Base-by-base conservation (phyloP, 1,284 basidiomycete species). In the Coniferiporia weirii region DNA sequence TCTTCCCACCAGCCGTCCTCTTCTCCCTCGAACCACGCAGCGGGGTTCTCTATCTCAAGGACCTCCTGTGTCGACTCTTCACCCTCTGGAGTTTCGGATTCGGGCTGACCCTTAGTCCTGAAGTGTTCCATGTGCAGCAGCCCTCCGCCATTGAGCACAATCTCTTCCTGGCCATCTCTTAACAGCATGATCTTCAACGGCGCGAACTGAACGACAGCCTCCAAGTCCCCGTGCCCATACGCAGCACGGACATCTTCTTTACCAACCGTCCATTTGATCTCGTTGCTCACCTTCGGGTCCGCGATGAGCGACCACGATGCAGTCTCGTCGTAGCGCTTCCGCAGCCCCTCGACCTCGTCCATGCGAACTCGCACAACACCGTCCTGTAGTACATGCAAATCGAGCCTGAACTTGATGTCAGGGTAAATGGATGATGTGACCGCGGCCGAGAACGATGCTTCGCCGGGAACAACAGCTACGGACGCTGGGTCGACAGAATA, bases 91-190 rank as follows among this genome's bases (percentile, higher is more conserved):
- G 64, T 65, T 32, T 71, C 65, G 47, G 64, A 56, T 54, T 76
- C 78, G 32, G 71, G 71, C 15, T 73, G 70, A 59, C 79, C 71
- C 73, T 93, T 93, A 36, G 77, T 79, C 57, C 94, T 82, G 79
- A 94, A 98, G 72, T 99, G 97, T 70, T 99, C 97, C 93, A 99
- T 95, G 70, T 99, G 95, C 65, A 99, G 78, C 32, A 99, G 79
- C 0, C 91, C 89, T 46, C 87, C 81, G 9, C 93, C 93, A 68
- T 99, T 99, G 56, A 99, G 75, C 3, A 95, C 84, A 57, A 98
- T 80, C 68, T 97, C 90, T 59, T 90, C 87, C 66, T 83, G 84
- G 5, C 91, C 93, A 60, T 84, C 79, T 44, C 88, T 81, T 50
- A 83, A 75, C 64, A 96, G 77, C 2, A 82, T 80, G 53, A 97